These are phyloP conservation scores for Vitis hybrid DNA, from an alignment of 177 flowering plant genomes.

Conservation along the genomic window DNA sequence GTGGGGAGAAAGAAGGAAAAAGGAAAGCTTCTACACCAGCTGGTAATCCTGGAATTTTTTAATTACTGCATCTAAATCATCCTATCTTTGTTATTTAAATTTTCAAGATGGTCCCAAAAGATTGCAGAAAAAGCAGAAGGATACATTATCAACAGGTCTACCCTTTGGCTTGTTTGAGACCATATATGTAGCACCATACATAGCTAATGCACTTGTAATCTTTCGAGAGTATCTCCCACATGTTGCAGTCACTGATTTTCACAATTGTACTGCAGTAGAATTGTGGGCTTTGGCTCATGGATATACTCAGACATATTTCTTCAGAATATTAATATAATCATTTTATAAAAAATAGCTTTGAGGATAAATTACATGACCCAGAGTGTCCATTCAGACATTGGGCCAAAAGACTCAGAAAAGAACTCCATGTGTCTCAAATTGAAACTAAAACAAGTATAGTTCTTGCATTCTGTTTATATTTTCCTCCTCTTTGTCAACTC, in stretches of 20 bases:
- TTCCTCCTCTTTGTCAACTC: too few species aligned
- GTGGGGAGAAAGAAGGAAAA: not conserved
- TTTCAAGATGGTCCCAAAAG: constrained; percentile 8
- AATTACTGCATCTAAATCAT: constrained; percentile 1
- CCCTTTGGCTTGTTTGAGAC: not conserved
- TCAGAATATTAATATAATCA: too few species aligned
- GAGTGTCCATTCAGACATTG: too few species aligned
- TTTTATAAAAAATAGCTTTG: too few species aligned
- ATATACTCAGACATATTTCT: too few species aligned
- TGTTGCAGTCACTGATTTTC: not conserved
- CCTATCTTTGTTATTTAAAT: constrained; percentile 5
- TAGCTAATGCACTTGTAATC: not conserved
- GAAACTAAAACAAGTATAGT: too few species aligned
- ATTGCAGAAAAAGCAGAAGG: constrained; percentile 6
- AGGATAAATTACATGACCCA: too few species aligned
- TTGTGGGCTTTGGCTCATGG: not conserved
- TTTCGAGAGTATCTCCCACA: not conserved
- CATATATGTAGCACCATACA: not conserved
- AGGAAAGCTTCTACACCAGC: constrained; percentile 10
- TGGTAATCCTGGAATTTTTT: not conserved
- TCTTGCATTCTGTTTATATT: too few species aligned
- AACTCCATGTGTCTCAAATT: too few species aligned
- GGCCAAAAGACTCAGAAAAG: too few species aligned
- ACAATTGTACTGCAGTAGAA: not conserved
- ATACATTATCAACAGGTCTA: constrained; percentile 4